Conservation (phyloP, 2,329 filamentous ascomycete species). For the Fusarium xyrophilum region DNA sequence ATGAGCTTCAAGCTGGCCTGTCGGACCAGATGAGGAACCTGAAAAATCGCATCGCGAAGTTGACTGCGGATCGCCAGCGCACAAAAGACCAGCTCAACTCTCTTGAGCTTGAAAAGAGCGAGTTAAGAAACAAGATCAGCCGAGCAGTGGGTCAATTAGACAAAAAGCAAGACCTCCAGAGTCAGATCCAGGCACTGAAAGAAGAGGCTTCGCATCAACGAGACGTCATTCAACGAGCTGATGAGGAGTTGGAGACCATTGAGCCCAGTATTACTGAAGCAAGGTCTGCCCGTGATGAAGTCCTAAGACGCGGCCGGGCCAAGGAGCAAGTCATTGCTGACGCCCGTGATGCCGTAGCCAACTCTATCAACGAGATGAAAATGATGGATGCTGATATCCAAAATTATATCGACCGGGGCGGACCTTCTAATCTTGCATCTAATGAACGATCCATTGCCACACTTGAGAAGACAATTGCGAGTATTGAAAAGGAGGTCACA, state of each 20-base stretch:
- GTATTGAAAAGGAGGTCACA: slow-evolving; percentile 71
- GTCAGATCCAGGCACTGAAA: slow-evolving; percentile 76
- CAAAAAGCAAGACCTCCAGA: slow-evolving; percentile 74
- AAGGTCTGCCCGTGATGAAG: slow-evolving; percentile 77
- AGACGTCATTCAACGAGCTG: slow-evolving; percentile 71
- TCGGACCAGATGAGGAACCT: slow-evolving; percentile 71
- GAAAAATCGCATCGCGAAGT: slow-evolving; percentile 69
- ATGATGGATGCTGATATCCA: slow-evolving; percentile 79
- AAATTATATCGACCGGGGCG: slow-evolving; percentile 78
- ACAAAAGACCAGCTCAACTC: slow-evolving; percentile 70
- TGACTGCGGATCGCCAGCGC: slow-evolving; percentile 75
- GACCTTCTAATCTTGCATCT: slow-evolving; percentile 71
- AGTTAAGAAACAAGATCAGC: slow-evolving; percentile 75
- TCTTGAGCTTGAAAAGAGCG: slow-evolving; percentile 79
- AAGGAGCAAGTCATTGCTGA: slow-evolving; percentile 76
- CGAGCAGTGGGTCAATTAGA: slow-evolving; percentile 77
- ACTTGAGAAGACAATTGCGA: slow-evolving; percentile 70
- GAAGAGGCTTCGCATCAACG: slow-evolving; percentile 72
- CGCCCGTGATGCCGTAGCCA: slow-evolving; percentile 73
- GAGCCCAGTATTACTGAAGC: slow-evolving; percentile 79
- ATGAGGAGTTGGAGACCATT: slow-evolving; percentile 76
- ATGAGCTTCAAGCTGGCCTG: slow-evolving; percentile 72
- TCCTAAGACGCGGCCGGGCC: slow-evolving; percentile 71
- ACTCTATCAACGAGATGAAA: slow-evolving; percentile 78
- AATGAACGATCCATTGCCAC: slow-evolving; percentile 73